Evolutionary conservation across 176 grass and related monocot species (phyloP).

Genomic region (Aegilops bicornis): DNA sequence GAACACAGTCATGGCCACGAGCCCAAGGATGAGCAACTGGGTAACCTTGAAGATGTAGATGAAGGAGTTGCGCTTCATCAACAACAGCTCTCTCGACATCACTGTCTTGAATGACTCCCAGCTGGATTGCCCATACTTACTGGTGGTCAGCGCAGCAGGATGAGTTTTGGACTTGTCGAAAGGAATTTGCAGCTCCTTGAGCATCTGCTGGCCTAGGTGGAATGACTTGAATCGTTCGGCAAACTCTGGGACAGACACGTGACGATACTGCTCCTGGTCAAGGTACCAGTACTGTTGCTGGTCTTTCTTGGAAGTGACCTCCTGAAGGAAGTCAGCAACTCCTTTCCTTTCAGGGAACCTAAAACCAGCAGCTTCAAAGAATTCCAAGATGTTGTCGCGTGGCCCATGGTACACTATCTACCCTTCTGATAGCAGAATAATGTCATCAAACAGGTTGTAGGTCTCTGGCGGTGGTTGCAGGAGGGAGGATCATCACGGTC

Average conservation of each 20-base stretch:
- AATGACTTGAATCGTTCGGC: conserved; percentile 40
- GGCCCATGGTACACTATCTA: conserved; percentile 69
- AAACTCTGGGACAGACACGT: conserved; percentile 44
- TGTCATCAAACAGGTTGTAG: conserved; percentile 71
- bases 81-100: conserved; percentile 36
- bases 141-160: conserved; percentile 35
- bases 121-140: conserved; percentile 29
- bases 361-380: conserved; percentile 57
- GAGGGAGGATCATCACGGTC: conserved; percentile 65
- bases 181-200: conserved; percentile 44
- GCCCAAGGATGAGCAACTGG: conserved; percentile 47
- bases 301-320: conserved; percentile 67
- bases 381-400: conserved; percentile 52
- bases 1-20: conserved; percentile 55
- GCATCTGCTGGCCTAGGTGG: conserved; percentile 41
- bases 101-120: conserved; percentile 49
- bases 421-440: conserved; percentile 65
- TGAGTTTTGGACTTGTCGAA: conserved; percentile 36
- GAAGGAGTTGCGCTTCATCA: conserved; percentile 68
- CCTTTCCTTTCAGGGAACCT: conserved; percentile 65
- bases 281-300: conserved; percentile 58
- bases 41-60: conserved; percentile 53
- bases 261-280: conserved; percentile 34
- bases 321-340: conserved; percentile 66
- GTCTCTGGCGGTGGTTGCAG: conserved; percentile 79